These are phyloP conservation scores for Psilocybe tampanensis DNA, from an alignment of 768 basidiomycete species.

Conservation along the genomic window DNA sequence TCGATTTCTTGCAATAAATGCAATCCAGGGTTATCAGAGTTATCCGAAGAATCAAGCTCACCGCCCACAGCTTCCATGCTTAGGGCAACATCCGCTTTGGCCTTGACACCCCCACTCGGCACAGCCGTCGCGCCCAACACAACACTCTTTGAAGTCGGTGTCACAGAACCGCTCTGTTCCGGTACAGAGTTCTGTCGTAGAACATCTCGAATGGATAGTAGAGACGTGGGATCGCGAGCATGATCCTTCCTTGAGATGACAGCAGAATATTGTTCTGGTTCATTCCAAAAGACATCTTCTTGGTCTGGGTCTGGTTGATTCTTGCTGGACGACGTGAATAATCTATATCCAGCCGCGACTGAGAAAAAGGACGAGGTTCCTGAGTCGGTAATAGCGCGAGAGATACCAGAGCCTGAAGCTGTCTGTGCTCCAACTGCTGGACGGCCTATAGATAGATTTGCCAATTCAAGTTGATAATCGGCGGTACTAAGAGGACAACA, in stretches of 20 bases:
- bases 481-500: conserved; percentile 43
- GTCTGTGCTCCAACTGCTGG: conserved; percentile 21
- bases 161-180: conserved; percentile 6
- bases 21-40: conserved; percentile 44
- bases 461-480: conserved; percentile 58
- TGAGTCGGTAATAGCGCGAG: conserved; percentile 24
- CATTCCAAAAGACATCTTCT: conserved; percentile 59
- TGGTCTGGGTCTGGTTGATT: conserved; percentile 60
- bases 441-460: conserved; percentile 37
- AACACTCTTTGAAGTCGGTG: conserved; percentile 15
- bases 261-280: conserved; percentile 61
- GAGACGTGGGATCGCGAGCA: conserved; percentile 56
- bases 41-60: conserved; percentile 32
- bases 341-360: conserved; percentile 47
- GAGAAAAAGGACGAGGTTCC: conserved; percentile 52
- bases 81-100: conserved; percentile 53
- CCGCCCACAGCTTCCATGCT: conserved; percentile 55
- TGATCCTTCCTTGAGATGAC: conserved; percentile 66
- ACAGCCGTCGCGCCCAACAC: conserved; percentile 19
- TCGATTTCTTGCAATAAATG: conserved; percentile 31
- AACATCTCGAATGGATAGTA: conserved; percentile 64
- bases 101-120: conserved; percentile 2
- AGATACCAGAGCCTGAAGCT: conserved; percentile 22
- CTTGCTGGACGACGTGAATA: conserved; percentile 44
- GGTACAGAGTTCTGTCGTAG: conserved; percentile 52